Percentiles rank a stretch among this genome's conserved stretches.
Conservation (phyloP, 1,139 yeast genomes). For the Blastobotrys aristatus region DNA sequence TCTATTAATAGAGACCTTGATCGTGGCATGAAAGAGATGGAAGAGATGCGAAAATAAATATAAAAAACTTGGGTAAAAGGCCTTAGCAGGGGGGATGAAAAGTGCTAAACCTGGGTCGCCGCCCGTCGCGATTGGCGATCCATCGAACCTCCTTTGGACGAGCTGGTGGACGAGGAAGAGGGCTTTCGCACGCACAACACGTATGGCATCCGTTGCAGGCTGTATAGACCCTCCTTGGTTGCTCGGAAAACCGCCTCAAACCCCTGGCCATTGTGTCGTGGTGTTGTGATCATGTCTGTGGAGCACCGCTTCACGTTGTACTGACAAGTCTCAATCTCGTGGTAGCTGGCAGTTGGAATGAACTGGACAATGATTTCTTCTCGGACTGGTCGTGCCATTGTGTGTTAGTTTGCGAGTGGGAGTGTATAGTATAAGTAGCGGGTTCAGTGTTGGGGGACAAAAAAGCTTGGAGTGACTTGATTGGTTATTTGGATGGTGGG, state of each 20-base stretch:
- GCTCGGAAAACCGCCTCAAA: conserved; percentile 13
- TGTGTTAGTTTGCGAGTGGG: neutral
- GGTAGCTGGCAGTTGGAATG: conserved; percentile 14
- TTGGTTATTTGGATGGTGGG: neutral
- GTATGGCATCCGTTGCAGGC: conserved; percentile 13
- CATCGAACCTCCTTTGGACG: neutral
- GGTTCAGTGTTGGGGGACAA: neutral
- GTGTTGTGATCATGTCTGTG: conserved; percentile 13
- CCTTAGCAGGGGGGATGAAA: no score
- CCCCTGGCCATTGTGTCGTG: conserved; percentile 14
- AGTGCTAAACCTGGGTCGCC: neutral
- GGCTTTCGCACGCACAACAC: conserved; percentile 6
- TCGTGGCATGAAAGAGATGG: no score
- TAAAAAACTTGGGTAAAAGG: no score
- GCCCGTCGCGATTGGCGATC: neutral
- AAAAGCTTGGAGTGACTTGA: neutral
- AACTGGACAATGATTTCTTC: conserved; percentile 12
- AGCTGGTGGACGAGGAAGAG: neutral
- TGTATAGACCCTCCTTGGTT: conserved; percentile 10
- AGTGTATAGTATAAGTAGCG: neutral
- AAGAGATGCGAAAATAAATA: no score
- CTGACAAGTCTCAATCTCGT: conserved; percentile 13
- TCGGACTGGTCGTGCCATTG: conserved; percentile 8
- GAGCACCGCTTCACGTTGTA: conserved; percentile 9
- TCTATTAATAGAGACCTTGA: no score